Base-by-base conservation (phyloP, 2,329 filamentous ascomycete species). In the Sporothrix dimorphospora region DNA sequence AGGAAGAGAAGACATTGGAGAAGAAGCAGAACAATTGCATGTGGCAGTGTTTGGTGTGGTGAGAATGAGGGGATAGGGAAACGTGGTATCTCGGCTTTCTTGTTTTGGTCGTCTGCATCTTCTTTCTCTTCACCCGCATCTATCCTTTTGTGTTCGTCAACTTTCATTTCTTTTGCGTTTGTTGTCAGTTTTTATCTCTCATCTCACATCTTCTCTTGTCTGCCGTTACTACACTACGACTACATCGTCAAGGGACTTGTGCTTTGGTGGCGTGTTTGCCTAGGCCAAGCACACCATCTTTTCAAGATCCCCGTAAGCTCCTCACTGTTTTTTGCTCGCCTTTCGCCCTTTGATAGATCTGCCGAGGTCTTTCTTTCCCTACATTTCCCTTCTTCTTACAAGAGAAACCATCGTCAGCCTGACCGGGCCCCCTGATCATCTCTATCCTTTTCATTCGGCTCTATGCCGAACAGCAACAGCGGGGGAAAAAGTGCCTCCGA, bases 41-140 rank as follows among this genome's bases (percentile, higher is more conserved):
- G n/a, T 63, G 38, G 55, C 45, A 49, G 45, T 27, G 8, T 53
- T 14, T 9, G 21, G n/a, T 53, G 51, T 63, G n/a, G 24, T 34
- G 63, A 49, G 42, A 47, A 66, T 49, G 40, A 49, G 40, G 40
- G 42, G 24, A n/a, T 16, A 42, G 40, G n/a, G 21, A 65, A 47
- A 49, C 42, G 61, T 65, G 61, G 40, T 65, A 47, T 65, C 61
- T 65, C 61, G 61, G 59, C 61, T 49, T 67, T 67, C 63, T 69
- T 5, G 19, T 55, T 69, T 55, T 19, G 66, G 66, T 19, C 42
- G 19, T 38, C 9, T 68, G 61, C 40, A 65, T 47, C 38, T 45
- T 14, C 16, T 45, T 8, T 38, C 12, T 45, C 5, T 30, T 47
- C 21, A 65, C 61, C 61, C 61, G 40, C 61, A 47, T 47, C 40